phyloP scores from a whole-genome alignment of 345 rosid genomes.

The Syzygium aromaticum region DNA sequence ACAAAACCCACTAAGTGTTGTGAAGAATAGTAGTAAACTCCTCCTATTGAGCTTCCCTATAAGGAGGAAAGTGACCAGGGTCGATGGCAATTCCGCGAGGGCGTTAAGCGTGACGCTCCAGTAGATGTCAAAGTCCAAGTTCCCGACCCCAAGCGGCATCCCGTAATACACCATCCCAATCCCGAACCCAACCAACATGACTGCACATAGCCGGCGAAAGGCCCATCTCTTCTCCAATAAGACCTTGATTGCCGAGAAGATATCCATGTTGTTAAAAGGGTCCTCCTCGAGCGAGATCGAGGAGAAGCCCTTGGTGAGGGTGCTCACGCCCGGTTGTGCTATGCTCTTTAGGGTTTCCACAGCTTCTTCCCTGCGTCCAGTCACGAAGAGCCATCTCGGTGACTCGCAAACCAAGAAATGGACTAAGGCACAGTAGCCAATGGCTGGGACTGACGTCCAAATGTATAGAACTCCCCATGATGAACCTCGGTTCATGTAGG shows the following conservation, averaged over 20 bases:
- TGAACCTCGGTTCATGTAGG: slow-evolving; percentile 30
- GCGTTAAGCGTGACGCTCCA: slow-evolving; percentile 54
- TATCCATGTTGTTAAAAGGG: slow-evolving; percentile 18
- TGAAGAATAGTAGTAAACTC: slow-evolving; percentile 29
- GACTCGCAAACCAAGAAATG: slow-evolving; percentile 38
- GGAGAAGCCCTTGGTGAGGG: slow-evolving; percentile 21
- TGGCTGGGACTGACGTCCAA: slow-evolving; percentile 40
- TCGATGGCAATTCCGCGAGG: slow-evolving; percentile 54
- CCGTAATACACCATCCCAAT: slow-evolving; percentile 66
- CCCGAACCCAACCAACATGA: slow-evolving; percentile 41
- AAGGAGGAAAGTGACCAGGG: slow-evolving; percentile 33
- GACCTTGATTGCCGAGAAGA: slow-evolving; percentile 37
- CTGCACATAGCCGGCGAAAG: slow-evolving; percentile 27
- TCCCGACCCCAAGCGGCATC: slow-evolving; percentile 63
- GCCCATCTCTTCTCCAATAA: slow-evolving; percentile 51
- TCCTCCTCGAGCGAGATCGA: slow-evolving; percentile 11
- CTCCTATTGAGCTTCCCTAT: slow-evolving; percentile 33
- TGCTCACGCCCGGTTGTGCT: slow-evolving; percentile 7
- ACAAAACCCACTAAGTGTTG: slow-evolving; percentile 30
- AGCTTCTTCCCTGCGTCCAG: slow-evolving; percentile 50
- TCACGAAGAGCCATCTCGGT: slow-evolving; percentile 49
- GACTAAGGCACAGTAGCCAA: slow-evolving; percentile 20
- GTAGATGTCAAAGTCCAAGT: slow-evolving; percentile 44
- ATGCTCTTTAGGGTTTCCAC: slow-evolving; percentile 33
- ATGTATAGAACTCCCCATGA: slow-evolving; percentile 41